phyloP scores from a whole-genome alignment of 192 early-diverging fungal species.

The Podila verticillata region DNA sequence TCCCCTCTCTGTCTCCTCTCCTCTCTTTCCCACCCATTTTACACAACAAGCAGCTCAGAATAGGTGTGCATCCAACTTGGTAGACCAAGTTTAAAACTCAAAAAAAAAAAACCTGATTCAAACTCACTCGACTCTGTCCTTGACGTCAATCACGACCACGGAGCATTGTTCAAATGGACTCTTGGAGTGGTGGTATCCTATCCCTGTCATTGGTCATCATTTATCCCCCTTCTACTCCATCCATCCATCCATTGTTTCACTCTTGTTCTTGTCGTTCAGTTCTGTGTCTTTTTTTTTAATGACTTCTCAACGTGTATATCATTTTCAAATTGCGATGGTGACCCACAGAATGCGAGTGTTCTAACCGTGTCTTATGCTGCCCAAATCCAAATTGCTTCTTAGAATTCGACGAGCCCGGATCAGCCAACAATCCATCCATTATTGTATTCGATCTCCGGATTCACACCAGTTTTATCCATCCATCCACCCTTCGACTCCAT shows the following conservation, averaged over 20 bases:
- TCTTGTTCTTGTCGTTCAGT: background rate
- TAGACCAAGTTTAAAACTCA: too few species aligned
- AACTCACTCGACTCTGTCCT: background rate
- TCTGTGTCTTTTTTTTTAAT: too few species aligned
- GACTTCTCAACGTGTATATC: too few species aligned
- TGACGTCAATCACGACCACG: background rate
- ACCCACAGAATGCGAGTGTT: too few species aligned
- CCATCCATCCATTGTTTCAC: background rate
- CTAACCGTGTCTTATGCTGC: background rate
- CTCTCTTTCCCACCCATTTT: too few species aligned
- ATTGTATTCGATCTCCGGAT: slow-evolving; percentile 2
- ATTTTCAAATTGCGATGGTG: too few species aligned
- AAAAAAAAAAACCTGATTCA: too few species aligned
- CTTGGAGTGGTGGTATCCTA: background rate
- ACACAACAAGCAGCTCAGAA: too few species aligned
- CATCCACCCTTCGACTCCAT: background rate
- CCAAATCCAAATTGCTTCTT: background rate
- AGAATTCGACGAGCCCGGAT: background rate
- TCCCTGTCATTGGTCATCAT: background rate
- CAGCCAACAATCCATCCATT: background rate
- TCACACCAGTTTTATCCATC: background rate
- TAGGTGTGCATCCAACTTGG: too few species aligned
- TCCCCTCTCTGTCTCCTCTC: background rate
- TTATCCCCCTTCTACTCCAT: background rate
- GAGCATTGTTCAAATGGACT: slow-evolving; percentile 1